Evolutionary conservation across 208 protist genomes (phyloP).

Genomic region (Wallacemonas sp.): DNA sequence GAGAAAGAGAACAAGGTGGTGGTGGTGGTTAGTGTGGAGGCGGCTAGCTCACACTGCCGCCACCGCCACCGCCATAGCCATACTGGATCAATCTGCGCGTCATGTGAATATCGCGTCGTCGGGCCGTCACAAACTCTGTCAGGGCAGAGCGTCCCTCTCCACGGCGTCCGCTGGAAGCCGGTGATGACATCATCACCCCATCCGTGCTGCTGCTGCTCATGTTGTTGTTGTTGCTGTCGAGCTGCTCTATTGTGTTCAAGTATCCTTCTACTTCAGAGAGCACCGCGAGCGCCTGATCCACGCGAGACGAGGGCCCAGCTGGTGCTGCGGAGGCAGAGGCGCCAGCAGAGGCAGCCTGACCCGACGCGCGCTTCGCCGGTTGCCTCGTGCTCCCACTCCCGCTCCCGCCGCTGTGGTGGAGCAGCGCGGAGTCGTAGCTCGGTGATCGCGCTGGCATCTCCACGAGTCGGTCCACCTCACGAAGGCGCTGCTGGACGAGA

Average conservation of each 20-base stretch:
- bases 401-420: conserved; percentile 7
- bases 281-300: conserved; percentile 24
- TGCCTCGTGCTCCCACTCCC: background rate
- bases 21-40: too few relatives aligned
- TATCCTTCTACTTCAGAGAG: conserved; percentile 22
- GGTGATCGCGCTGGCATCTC: conserved; percentile 49
- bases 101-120: conserved; percentile 10
- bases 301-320: conserved; percentile 10
- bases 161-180: background rate
- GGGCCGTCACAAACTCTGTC: conserved; percentile 1
- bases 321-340: too few relatives aligned
- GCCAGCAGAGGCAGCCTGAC: background rate
- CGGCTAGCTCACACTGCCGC: too few relatives aligned
- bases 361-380: background rate
- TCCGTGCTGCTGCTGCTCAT: background rate
- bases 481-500: conserved; percentile 60
- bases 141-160: conserved; percentile 6
- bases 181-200: background rate
- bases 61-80: conserved; percentile 6
- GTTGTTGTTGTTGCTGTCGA: conserved; percentile 5
- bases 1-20: too few relatives aligned
- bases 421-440: conserved; percentile 41
- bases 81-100: conserved; percentile 12
- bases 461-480: conserved; percentile 47
- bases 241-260: conserved; percentile 23